Evolutionary conservation across 1,284 basidiomycete species (phyloP).

Genomic region (Vanrija sp.): DNA sequence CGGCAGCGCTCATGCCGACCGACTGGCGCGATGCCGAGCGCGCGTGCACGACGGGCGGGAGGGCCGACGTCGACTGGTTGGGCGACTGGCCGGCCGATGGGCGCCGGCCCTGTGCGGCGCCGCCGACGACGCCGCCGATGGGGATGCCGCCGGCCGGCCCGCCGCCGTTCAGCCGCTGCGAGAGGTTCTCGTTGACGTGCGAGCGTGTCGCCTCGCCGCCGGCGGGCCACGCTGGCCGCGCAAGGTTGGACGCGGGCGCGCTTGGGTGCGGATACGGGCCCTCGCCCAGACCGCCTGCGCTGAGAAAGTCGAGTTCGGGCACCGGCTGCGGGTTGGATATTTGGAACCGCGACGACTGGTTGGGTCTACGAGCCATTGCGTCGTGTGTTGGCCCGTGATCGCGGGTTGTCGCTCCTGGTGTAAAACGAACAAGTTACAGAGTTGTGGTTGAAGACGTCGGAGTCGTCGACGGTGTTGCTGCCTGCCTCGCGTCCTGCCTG

Average conservation of each 20-base stretch:
- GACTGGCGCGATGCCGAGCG: slow-evolving; percentile 22
- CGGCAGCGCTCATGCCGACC: slow-evolving; percentile 7
- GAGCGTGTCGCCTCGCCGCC: not conserved
- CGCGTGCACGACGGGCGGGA: slow-evolving; percentile 29
- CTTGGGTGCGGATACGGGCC: slow-evolving; percentile 21
- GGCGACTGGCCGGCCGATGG: not conserved
- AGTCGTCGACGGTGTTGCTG: too few species aligned
- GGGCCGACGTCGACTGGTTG: slow-evolving; percentile 20
- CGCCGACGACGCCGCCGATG: not conserved
- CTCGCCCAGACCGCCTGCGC: slow-evolving; percentile 11
- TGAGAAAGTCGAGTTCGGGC: slow-evolving; percentile 9
- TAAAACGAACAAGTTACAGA: too few species aligned
- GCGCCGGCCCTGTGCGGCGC: too few species aligned
- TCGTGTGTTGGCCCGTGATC: too few species aligned
- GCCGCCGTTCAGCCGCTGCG: slow-evolving; percentile 4
- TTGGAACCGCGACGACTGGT: slow-evolving; percentile 28
- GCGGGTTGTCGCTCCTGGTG: too few species aligned
- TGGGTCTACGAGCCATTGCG: too few species aligned
- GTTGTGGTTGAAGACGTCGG: too few species aligned
- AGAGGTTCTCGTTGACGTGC: not conserved
- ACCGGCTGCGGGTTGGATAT: slow-evolving; percentile 30
- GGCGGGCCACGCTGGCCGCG: not conserved
- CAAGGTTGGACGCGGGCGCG: slow-evolving; percentile 1
- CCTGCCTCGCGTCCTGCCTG: too few species aligned
- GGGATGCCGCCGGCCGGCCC: not conserved